Conservation (phyloP, 2,329 filamentous ascomycete genomes). For the Penicillium sp. region DNA sequence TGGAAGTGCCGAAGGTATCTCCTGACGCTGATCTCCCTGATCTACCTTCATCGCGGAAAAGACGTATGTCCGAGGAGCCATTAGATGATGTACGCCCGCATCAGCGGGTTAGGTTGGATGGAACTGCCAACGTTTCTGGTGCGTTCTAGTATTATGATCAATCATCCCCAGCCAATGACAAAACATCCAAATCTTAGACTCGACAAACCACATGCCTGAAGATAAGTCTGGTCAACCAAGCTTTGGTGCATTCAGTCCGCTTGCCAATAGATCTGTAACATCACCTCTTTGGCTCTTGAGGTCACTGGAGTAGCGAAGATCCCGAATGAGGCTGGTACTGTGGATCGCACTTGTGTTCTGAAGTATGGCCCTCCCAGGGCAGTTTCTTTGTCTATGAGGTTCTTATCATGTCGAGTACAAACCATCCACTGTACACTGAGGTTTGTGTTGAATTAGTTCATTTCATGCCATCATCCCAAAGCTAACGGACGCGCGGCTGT, state of each 20-base stretch:
- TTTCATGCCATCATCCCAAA: slow-evolving; percentile 1
- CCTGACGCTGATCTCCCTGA: not conserved
- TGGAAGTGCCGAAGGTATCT: not conserved
- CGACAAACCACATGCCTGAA: too few species aligned
- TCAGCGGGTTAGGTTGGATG: not conserved
- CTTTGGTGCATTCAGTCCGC: too few species aligned
- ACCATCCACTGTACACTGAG: not conserved
- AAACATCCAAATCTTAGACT: too few species aligned
- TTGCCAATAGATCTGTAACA: too few species aligned
- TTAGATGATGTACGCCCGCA: not conserved
- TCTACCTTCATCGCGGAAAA: not conserved
- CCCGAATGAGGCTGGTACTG: not conserved
- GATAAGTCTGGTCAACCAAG: too few species aligned
- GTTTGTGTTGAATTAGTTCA: not conserved
- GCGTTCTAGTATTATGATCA: not conserved
- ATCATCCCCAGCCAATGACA: too few species aligned
- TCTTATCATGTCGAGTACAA: not conserved
- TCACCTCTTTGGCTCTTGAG: too few species aligned
- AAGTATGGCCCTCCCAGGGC: not conserved
- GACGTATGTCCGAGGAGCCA: not conserved
- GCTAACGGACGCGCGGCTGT: slow-evolving; percentile 19
- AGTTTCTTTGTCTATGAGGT: not conserved
- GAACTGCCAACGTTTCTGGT: not conserved
- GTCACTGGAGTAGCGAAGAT: not conserved
- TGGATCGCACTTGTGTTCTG: not conserved